These are phyloP conservation scores for Eucalyptus globulus DNA, from an alignment of 345 rosid genomes.

Conservation along the genomic window DNA sequence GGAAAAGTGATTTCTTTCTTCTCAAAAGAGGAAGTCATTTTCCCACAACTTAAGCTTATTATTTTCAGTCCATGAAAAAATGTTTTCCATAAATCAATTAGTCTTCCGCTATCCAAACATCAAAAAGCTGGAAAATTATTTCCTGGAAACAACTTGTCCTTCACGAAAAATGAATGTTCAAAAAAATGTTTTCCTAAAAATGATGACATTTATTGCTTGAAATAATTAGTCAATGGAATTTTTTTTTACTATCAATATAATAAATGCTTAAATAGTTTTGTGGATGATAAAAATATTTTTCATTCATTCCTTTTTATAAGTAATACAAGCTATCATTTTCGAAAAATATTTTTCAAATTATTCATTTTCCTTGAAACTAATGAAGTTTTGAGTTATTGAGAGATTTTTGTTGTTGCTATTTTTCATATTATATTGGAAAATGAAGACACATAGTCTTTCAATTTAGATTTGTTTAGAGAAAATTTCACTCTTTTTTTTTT, in stretches of 20 bases:
- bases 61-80: background rate
- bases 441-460: background rate
- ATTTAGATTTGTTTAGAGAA: background rate
- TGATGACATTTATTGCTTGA: too few relatives aligned
- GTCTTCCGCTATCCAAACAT: background rate
- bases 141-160: rapidly evolving
- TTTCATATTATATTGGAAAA: background rate
- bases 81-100: rapidly evolving
- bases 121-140: background rate
- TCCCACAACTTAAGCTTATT: background rate
- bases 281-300: background rate
- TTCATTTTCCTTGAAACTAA: rapidly evolving
- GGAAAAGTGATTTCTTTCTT: background rate
- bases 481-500: background rate
- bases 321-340: too few relatives aligned
- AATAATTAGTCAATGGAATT: background rate
- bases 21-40: background rate
- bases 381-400: background rate
- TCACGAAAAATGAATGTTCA: background rate
- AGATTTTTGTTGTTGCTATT: background rate
- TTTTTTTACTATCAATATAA: background rate
- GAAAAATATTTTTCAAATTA: too few relatives aligned
- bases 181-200: too few relatives aligned
- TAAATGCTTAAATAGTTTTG: too few relatives aligned
- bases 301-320: too few relatives aligned